phyloP scores from a whole-genome alignment of 768 basidiomycete genomes.

The Pisolithus sp. region DNA sequence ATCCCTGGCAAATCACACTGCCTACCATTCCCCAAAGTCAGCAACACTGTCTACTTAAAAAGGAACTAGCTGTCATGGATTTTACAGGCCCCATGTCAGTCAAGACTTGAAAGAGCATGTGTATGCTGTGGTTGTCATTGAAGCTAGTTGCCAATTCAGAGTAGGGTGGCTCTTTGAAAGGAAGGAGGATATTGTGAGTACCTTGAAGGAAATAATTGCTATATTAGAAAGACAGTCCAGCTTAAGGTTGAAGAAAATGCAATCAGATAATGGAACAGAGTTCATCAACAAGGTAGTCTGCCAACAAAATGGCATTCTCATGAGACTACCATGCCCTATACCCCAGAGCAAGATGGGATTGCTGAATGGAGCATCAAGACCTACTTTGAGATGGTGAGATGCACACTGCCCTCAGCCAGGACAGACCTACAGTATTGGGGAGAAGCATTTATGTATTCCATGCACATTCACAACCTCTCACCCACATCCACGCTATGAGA shows the following conservation, averaged over 20 bases:
- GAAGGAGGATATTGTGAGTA: slow-evolving; percentile 7
- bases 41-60: slow-evolving; percentile 16
- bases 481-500: slow-evolving; percentile 11
- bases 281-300: slow-evolving; percentile 1
- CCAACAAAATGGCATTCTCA: slow-evolving; percentile 4
- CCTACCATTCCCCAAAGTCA: slow-evolving; percentile 25
- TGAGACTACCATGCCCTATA: slow-evolving; percentile 10
- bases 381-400: background rate
- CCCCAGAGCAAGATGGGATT: slow-evolving; percentile 25
- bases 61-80: slow-evolving; percentile 7
- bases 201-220: slow-evolving; percentile 7
- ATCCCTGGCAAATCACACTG: slow-evolving; percentile 30
- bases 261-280: slow-evolving; percentile 11
- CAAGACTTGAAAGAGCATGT: slow-evolving; percentile 3
- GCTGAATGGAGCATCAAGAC: slow-evolving; percentile 1
- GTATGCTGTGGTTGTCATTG: slow-evolving; percentile 5
- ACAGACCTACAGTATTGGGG: slow-evolving; percentile 4
- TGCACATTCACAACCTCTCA: slow-evolving; percentile 11
- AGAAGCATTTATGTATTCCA: slow-evolving; percentile 11
- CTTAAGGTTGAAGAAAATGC: background rate
- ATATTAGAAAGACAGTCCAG: slow-evolving; percentile 3
- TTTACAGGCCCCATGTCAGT: slow-evolving; percentile 13
- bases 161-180: slow-evolving; percentile 5
- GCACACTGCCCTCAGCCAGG: background rate
- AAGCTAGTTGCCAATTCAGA: slow-evolving; percentile 5